A percentile compares a stretch with the other conserved stretches of the same genome.
phyloP scores from a whole-genome alignment of 176 grass and related monocot species.

The Zoysia pacifica region DNA sequence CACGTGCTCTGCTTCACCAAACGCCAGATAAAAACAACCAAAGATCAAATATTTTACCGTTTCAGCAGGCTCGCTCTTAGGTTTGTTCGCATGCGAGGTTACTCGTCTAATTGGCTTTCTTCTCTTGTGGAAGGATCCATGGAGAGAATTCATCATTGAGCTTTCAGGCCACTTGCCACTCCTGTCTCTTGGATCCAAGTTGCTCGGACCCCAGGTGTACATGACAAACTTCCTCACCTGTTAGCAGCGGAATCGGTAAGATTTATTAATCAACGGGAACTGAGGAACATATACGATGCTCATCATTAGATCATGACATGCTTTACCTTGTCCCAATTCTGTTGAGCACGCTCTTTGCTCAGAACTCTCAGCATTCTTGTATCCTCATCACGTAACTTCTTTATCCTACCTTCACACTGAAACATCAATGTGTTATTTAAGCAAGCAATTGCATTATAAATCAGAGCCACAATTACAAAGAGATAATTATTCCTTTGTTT shows the following conservation, averaged over 20 bases:
- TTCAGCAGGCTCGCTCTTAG: constrained; percentile 34
- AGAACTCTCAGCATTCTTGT: constrained; percentile 68
- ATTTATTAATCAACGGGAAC: constrained; percentile 2
- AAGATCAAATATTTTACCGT: constrained; percentile 40
- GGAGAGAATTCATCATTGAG: constrained; percentile 63
- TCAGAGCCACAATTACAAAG: not conserved
- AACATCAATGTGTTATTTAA: constrained; percentile 26
- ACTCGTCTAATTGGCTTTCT: constrained; percentile 47
- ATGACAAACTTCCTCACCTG: constrained; percentile 95
- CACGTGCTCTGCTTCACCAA: not conserved
- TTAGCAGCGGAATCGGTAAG: constrained; percentile 16
- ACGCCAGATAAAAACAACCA: not conserved
- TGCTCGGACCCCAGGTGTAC: constrained; percentile 92
- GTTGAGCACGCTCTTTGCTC: constrained; percentile 62
- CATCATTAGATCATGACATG: constrained; percentile 17
- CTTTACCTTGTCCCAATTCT: constrained; percentile 92
- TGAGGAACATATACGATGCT: not conserved
- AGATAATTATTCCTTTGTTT: constrained; percentile 8
- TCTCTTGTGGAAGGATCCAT: constrained; percentile 63
- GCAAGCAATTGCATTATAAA: constrained; percentile 17
- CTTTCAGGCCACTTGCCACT: constrained; percentile 62
- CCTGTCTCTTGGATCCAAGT: constrained; percentile 69
- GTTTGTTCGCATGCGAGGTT: constrained; percentile 12
- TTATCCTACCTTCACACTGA: constrained; percentile 85
- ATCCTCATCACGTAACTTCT: constrained; percentile 70